Evolutionary conservation across 768 basidiomycete species (phyloP).

Genomic region (Lepiota venenata): DNA sequence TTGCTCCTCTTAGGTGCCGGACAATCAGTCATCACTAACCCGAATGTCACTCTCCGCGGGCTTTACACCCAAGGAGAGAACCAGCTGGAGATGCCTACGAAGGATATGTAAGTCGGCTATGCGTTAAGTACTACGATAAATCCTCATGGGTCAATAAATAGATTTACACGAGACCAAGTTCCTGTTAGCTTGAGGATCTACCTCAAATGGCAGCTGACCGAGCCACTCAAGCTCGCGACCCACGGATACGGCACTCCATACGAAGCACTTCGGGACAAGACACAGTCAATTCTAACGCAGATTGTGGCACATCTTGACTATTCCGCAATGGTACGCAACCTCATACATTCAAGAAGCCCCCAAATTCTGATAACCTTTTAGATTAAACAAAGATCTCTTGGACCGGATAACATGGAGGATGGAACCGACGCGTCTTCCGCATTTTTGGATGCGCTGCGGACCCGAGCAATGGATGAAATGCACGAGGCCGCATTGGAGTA

Average conservation of each 20-base stretch:
- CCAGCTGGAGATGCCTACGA: constrained; percentile 84
- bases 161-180: constrained; percentile 85
- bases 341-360: not conserved
- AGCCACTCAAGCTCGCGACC: constrained; percentile 63
- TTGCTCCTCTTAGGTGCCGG: constrained; percentile 76
- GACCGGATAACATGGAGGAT: constrained; percentile 73
- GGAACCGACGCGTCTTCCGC: constrained; percentile 66
- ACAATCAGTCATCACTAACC: constrained; percentile 82
- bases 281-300: constrained; percentile 83
- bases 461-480: constrained; percentile 86
- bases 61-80: constrained; percentile 81
- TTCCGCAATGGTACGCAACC: constrained; percentile 37
- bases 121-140: not conserved
- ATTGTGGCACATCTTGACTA: constrained; percentile 74
- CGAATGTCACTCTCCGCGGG: constrained; percentile 77
- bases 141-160: constrained; percentile 19
- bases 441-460: constrained; percentile 79
- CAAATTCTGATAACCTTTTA: constrained; percentile 15
- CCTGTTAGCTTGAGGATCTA: constrained; percentile 83
- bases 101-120: constrained; percentile 62
- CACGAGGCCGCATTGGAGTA: constrained; percentile 80
- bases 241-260: constrained; percentile 86
- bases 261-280: constrained; percentile 76
- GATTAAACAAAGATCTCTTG: constrained; percentile 80
- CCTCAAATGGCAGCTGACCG: constrained; percentile 66